Evolutionary conservation across 2,329 filamentous ascomycete species (phyloP).

Genomic region (Arthrobotrys sphaeroides): DNA sequence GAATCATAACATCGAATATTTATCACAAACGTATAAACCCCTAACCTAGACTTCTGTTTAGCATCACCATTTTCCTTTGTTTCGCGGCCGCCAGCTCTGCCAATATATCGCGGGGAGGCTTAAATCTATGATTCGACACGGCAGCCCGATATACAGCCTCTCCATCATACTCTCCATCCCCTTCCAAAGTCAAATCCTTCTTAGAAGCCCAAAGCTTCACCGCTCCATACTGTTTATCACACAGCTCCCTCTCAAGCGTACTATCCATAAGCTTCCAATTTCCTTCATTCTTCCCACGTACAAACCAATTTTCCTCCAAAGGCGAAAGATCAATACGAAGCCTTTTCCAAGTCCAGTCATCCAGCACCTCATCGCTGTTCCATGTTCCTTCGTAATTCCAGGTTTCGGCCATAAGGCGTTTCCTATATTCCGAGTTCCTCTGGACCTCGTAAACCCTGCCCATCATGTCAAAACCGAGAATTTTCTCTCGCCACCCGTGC

Average conservation of each 20-base stretch:
- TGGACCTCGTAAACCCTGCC: neutral
- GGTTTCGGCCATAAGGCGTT: neutral
- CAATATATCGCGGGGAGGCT: too few species aligned
- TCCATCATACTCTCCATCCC: neutral
- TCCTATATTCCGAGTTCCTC: neutral
- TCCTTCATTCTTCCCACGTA: neutral
- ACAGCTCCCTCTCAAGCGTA: neutral
- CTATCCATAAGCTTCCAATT: slow-evolving; percentile 12
- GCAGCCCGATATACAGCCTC: neutral
- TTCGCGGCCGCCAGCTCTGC: too few species aligned
- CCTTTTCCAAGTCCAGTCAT: neutral
- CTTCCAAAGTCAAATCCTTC: slow-evolving; percentile 2
- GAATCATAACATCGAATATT: too few species aligned
- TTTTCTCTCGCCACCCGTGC: neutral
- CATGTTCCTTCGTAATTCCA: neutral
- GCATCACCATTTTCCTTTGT: too few species aligned
- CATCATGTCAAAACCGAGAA: neutral
- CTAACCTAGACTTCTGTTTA: too few species aligned
- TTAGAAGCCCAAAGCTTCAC: neutral
- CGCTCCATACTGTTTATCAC: neutral
- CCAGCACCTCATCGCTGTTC: neutral
- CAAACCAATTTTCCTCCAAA: slow-evolving; percentile 22
- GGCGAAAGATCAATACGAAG: neutral
- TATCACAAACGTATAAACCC: too few species aligned
- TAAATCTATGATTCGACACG: neutral